phyloP scores from a whole-genome alignment of 1,139 yeast species.

The Protomyces gravidus region DNA sequence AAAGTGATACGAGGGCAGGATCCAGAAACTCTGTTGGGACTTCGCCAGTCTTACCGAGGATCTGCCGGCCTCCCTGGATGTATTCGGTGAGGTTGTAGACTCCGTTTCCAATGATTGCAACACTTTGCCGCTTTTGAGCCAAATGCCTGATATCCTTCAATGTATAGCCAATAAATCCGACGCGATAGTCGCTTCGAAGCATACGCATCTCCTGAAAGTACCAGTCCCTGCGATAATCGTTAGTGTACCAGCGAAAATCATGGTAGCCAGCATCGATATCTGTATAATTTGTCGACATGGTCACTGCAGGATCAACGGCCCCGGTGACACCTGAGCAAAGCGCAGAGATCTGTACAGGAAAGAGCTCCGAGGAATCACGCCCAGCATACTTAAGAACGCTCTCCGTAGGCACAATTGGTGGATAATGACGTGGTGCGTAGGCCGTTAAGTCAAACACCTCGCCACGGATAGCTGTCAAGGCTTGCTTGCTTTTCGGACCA shows the following conservation, averaged over 20 bases:
- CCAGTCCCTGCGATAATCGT: constrained; percentile 47
- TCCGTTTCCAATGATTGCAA: constrained; percentile 42
- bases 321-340: constrained; percentile 43
- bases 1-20: constrained; percentile 38
- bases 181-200: constrained; percentile 41
- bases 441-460: constrained; percentile 43
- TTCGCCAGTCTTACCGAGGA: constrained; percentile 38
- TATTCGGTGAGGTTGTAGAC: constrained; percentile 44
- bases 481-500: constrained; percentile 38
- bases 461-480: constrained; percentile 43
- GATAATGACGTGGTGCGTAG: constrained; percentile 44
- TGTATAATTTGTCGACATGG: constrained; percentile 40
- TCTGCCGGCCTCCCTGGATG: constrained; percentile 42
- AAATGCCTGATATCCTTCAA: constrained; percentile 38
- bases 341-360: constrained; percentile 45
- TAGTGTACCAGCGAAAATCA: constrained; percentile 43
- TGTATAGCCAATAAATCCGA: constrained; percentile 44
- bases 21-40: constrained; percentile 41
- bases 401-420: constrained; percentile 41
- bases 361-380: constrained; percentile 40
- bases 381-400: constrained; percentile 44
- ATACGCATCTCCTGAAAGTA: constrained; percentile 43
- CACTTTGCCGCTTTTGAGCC: constrained; percentile 36
- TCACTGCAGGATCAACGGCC: constrained; percentile 39
- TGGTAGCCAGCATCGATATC: constrained; percentile 45